Conservation (phyloP, 2,329 filamentous ascomycete genomes). For the Fusarium marasasianum region DNA sequence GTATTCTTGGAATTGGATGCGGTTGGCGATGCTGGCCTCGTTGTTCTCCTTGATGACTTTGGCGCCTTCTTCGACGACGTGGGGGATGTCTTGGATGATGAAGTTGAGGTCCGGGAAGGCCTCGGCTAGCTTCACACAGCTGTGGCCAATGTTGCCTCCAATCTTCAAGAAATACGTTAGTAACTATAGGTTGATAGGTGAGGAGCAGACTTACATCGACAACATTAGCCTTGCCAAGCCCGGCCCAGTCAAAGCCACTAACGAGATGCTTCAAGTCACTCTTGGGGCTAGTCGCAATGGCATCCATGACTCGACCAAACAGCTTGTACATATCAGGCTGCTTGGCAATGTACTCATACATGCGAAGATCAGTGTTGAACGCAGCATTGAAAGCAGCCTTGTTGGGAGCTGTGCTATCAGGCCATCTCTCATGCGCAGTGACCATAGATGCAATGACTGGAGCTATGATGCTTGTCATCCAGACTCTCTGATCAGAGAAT, state of each 20-base stretch:
- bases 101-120: not conserved
- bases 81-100: not conserved
- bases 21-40: not conserved
- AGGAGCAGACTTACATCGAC: not conserved
- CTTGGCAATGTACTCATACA: not conserved
- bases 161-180: not conserved
- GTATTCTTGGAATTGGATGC: not conserved
- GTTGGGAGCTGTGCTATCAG: not conserved
- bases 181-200: accelerated
- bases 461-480: not conserved
- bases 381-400: not conserved
- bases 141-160: not conserved
- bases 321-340: not conserved
- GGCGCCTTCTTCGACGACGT: not conserved
- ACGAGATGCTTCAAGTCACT: not conserved
- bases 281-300: not conserved
- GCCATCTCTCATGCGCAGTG: not conserved
- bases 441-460: not conserved
- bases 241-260: not conserved
- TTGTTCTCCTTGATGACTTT: not conserved
- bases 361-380: not conserved
- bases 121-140: not conserved
- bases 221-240: not conserved
- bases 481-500: not conserved
- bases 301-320: not conserved